phyloP scores from a whole-genome alignment of 495 filamentous ascomycete species.

The Podospora bellae-mahoneyi region DNA sequence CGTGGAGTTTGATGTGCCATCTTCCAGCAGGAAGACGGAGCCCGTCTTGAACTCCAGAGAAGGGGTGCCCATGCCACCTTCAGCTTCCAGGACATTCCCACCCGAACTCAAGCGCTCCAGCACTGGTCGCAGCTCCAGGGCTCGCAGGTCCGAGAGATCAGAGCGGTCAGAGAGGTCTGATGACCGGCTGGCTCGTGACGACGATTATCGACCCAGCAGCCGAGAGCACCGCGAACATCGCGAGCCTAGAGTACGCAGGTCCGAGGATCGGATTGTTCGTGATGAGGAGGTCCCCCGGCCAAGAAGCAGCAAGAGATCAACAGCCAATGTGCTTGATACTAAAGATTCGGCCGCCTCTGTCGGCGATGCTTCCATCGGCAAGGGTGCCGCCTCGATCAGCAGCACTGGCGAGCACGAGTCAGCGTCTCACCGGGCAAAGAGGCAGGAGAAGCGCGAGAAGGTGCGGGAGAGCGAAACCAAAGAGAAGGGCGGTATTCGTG shows the following conservation, averaged over 20 bases:
- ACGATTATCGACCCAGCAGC: constrained; percentile 20
- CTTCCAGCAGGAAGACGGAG: constrained; percentile 36
- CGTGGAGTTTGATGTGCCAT: constrained; percentile 27
- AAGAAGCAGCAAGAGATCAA: constrained; percentile 8
- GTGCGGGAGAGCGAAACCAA: constrained; percentile 56
- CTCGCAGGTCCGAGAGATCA: neutral
- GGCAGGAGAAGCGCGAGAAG: constrained; percentile 32
- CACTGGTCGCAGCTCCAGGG: constrained; percentile 27
- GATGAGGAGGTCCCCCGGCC: constrained; percentile 8
- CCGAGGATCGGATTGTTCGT: constrained; percentile 16
- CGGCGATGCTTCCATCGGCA: constrained; percentile 11
- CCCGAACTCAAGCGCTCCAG: constrained; percentile 39
- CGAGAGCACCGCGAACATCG: constrained; percentile 13
- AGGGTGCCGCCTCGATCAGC: constrained; percentile 17
- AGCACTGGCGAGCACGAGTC: constrained; percentile 23
- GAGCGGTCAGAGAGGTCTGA: constrained; percentile 24
- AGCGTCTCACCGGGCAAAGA: constrained; percentile 31
- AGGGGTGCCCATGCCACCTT: constrained; percentile 25
- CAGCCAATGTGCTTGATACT: constrained; percentile 10
- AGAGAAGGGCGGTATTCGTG: constrained; percentile 76
- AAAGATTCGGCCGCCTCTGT: constrained; percentile 27
- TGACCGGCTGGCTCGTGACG: constrained; percentile 17
- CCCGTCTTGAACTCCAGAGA: constrained; percentile 40
- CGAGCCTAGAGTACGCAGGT: constrained; percentile 9
- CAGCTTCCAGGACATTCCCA: constrained; percentile 23